Base-by-base conservation (phyloP, 208 protist species). In the Crithidia brevicula region DNA sequence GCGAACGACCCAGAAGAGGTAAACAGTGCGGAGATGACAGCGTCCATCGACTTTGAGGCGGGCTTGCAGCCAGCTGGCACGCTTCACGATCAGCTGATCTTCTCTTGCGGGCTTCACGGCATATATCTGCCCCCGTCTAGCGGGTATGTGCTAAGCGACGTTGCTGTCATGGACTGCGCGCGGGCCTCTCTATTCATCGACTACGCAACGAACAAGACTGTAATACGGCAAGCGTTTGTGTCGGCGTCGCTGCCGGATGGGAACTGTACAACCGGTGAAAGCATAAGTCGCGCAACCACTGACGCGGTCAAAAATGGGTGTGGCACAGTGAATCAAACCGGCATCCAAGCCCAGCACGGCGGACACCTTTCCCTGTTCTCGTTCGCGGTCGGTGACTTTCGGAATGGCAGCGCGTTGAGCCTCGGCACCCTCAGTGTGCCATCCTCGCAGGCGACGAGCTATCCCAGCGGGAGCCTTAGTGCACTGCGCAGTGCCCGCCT, bases 51-150 rank as follows among this genome's bases (percentile, higher is more conserved):
- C 10, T 47, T 28, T 18, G 20, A 6, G 4, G 27, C 51, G 10
- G 5, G 0, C 1, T 23, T 57, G 57, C 28, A 34, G 4, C 9
- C 34, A 18, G 72, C 72, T 13, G 78, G 78, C 28, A 53, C 47
- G 13, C 11, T 84, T 15, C 30, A 46, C 3, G 51, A 61, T 3
- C 74, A 63, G 22, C 31, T 69, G 31, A 72, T 84, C 57, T 74
- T 78, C 45, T 63, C 59, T 15, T 76, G 72, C 31, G 73, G 73
- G 1, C 20, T 72, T 11, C 57, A 77, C 64, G 79, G 73, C 30
- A 4, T 84, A 9, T 77, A 77, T 66, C 67, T 84, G 15, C 79
- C 79, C 1, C 70, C 74, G 3, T 77, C 69, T 6, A 78, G 66
- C 15, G 71, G 79, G 16, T 84, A 84, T 40, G 40, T 54, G 16